A percentile compares a stretch with the other conserved stretches of the same genome.
phyloP scores from a whole-genome alignment of 495 filamentous ascomycete species.

The Penicillium taxi region DNA sequence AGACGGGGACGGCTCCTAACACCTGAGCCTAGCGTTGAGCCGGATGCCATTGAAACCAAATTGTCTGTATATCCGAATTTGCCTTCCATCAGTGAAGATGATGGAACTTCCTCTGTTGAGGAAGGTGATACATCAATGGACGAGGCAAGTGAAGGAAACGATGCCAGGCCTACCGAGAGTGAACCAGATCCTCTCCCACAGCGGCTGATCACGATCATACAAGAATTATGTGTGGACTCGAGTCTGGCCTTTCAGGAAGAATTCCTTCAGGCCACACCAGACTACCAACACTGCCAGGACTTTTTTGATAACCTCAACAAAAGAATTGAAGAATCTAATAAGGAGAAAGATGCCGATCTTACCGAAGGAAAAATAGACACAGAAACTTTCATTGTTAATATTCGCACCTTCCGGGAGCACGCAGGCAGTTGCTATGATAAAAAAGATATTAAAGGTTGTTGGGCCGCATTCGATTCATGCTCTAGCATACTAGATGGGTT shows the following conservation, averaged over 20 bases:
- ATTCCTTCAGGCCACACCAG: not conserved
- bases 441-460: not conserved
- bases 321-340: not conserved
- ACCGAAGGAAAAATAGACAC: too few species aligned
- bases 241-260: not conserved
- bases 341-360: not conserved
- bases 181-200: not conserved
- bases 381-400: too few species aligned
- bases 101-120: too few species aligned
- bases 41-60: too few species aligned
- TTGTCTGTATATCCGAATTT: too few species aligned
- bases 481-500: slow-evolving; percentile 5
- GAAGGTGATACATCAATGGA: too few species aligned
- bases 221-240: not conserved
- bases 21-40: too few species aligned
- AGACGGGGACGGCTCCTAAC: too few species aligned
- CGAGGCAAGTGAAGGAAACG: too few species aligned
- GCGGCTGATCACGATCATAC: not conserved
- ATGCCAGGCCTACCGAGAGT: not conserved
- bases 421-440: too few species aligned
- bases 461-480: slow-evolving; percentile 3
- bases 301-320: not conserved
- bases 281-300: not conserved
- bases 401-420: not conserved
- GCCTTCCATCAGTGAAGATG: too few species aligned